Percentiles rank a stretch among this genome's conserved stretches.
These are phyloP conservation scores for Dissophora ornata DNA, from an alignment of 192 early-diverging fungal genomes.

Conservation along the genomic window DNA sequence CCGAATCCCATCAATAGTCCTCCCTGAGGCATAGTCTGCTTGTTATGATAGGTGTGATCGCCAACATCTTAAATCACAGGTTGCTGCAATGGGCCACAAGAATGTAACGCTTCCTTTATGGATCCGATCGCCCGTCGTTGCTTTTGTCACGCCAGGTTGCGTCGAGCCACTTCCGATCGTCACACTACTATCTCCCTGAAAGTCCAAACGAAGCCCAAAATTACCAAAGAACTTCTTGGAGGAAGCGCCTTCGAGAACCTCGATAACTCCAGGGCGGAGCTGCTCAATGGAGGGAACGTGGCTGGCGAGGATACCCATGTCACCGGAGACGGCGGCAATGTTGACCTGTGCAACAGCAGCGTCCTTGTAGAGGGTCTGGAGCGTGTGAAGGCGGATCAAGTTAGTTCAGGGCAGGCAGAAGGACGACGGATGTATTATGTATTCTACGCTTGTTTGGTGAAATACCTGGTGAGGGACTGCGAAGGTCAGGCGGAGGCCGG, in stretches of 20 bases:
- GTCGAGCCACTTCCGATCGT: too few relatives aligned
- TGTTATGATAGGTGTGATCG: too few relatives aligned
- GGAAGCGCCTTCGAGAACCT: slow-evolving; percentile 78
- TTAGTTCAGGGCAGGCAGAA: not conserved
- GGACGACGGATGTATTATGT: not conserved
- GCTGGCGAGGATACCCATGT: slow-evolving; percentile 98
- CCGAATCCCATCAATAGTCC: too few relatives aligned
- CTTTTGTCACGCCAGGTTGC: too few relatives aligned
- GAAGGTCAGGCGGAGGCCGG: slow-evolving; percentile 85
- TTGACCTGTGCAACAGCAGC: slow-evolving; percentile 91
- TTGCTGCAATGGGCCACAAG: too few relatives aligned
- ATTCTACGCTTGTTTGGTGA: not conserved
- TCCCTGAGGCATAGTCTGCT: too few relatives aligned
- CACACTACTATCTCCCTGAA: too few relatives aligned
- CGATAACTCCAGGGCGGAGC: slow-evolving; percentile 90
- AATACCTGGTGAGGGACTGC: slow-evolving; percentile 89
- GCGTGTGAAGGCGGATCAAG: not conserved
- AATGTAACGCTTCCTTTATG: too few relatives aligned
- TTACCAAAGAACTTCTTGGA: slow-evolving; percentile 94
- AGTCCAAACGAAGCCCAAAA: too few relatives aligned
- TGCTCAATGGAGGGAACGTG: slow-evolving; percentile 97
- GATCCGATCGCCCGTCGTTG: too few relatives aligned
- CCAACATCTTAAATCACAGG: too few relatives aligned
- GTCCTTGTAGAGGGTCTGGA: slow-evolving; percentile 77
- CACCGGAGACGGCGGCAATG: slow-evolving; percentile 90